Evolutionary conservation across 306 rosid species (phyloP).

Genomic region (Notholithocarpus densiflorus): DNA sequence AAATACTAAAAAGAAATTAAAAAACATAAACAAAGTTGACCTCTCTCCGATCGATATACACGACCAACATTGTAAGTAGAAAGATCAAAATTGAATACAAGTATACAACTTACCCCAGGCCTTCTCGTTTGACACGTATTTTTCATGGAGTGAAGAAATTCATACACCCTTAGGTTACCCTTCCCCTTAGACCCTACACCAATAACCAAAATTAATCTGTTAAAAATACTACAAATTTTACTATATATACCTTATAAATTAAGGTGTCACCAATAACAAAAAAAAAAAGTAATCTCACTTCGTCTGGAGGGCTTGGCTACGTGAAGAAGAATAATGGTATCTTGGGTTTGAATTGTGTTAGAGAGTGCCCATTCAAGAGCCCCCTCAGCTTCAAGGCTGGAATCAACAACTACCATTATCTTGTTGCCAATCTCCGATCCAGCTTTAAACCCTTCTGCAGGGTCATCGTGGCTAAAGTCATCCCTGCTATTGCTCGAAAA

Average conservation of each 20-base stretch:
- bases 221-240: too few species aligned
- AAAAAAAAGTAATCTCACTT: constrained; percentile 62
- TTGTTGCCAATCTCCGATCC: constrained; percentile 43
- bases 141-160: constrained; percentile 58
- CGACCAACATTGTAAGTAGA: neutral
- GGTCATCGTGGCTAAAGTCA: constrained; percentile 1
- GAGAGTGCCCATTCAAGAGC: constrained; percentile 92
- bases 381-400: constrained; percentile 70
- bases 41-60: too few species aligned
- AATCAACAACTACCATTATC: constrained; percentile 82
- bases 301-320: constrained; percentile 42
- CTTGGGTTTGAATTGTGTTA: constrained; percentile 63
- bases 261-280: constrained; percentile 9
- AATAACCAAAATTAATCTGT: neutral
- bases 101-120: constrained; percentile 56
- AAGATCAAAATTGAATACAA: neutral
- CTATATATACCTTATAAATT: too few species aligned
- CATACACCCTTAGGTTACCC: constrained; percentile 39
- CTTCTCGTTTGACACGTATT: constrained; percentile 46
- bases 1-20: too few species aligned
- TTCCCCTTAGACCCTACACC: constrained; percentile 37
- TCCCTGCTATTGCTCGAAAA: constrained; percentile 29
- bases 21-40: too few species aligned
- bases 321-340: constrained; percentile 63
- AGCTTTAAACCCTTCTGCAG: neutral